Base-by-base conservation (phyloP, 345 rosid genomes). In the Euclidium syriacum region DNA sequence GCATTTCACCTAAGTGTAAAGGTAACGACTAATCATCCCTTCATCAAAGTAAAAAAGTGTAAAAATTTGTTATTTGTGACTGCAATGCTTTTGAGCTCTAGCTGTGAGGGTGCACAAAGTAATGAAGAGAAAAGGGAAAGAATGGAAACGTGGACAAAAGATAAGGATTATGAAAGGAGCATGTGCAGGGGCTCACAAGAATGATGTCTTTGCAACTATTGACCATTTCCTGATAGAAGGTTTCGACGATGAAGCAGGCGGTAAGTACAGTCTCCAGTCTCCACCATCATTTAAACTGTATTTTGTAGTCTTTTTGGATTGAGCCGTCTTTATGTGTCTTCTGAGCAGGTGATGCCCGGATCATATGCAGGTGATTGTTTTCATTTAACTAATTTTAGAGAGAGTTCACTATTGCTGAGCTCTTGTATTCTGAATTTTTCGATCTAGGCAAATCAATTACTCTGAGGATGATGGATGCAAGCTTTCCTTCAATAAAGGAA, bases 81-180 rank as follows among this genome's bases (percentile, higher is more conserved):
- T 57, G 1, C 19, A 23, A 12, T 68, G 38, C 46, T 57, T 62
- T 70, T 52, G 52, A 58, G 17, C 15, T 52, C 33, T 64, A 88
- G 92, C 79, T 70, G 75, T 81, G 35, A 79, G 96, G 77, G 79
- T 79, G 57, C 88, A 80, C 64, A 23, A 32, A n/a, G 44, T 6
- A 24, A 41, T 88, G 24, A 73, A 70, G 68, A 65, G 86, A 78
- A 78, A 78, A 42, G 81, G 76, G 7, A 26, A 3, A 51, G 62
- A 60, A 0, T 85, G 90, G 96, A 68, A 66, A 67, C 29, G 68
- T 53, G 86, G 83, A 24, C 84, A 85, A 65, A 79, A 57, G 34
- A 75, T 88, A 54, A 83, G 73, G 75, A 49, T 88, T 75, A 54
- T 72, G 15, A 85, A 68, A 77, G 92, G 92, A 35, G 90, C 92